Evolutionary conservation across 2,329 filamentous ascomycete genomes (phyloP), one percentile per base, ranked within the genome.

Genomic region (Ascochyta koolunga): DNA sequence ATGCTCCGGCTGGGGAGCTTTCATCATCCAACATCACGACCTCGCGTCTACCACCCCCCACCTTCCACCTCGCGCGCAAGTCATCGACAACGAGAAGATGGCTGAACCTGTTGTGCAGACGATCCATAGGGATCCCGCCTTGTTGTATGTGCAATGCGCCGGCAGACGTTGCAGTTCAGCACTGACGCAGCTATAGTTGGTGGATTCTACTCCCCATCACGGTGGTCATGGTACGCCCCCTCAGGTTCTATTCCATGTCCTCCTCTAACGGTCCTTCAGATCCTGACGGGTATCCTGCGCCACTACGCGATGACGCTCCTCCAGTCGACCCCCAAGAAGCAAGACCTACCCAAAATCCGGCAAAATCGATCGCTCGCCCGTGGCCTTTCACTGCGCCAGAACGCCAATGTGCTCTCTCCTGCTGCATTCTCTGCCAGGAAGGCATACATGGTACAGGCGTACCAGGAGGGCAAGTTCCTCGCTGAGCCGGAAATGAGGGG

Each of bases 131-230:
- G 96, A 99, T 89, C 93, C 95, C 71, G 93, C 96, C 79, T 83
- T 99, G 63, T 96, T 99, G 95, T 98, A 81, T 73, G 90, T 77
- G 47, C 40, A 31, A 31, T 29, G 49, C 29, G 44, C 33, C 27
- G 18, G 18, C n/a, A 18, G 25, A 31, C 9, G 16, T 22, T 24
- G 43, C 15, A 27, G 50, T 27, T 25, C 27, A 54, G 36, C 33
- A 60, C 68, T 74, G 47, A 74, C 49, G 59, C 50, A 48, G 48
- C 18, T 56, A 49, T 69, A 99, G 95, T 80, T 98, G 97, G 83
- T 99, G 95, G 95, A 99, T 99, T 78, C 83, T 99, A 56, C 88
- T 97, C 60, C 95, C 95, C 59, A 99, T 99, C 76, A 96, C 93
- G 40, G 83, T 96, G 68, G 95, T 99, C 73, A 99, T 99, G 96